Evolutionary conservation across 768 basidiomycete genomes (phyloP).

Genomic region (Suillus ampliporus): DNA sequence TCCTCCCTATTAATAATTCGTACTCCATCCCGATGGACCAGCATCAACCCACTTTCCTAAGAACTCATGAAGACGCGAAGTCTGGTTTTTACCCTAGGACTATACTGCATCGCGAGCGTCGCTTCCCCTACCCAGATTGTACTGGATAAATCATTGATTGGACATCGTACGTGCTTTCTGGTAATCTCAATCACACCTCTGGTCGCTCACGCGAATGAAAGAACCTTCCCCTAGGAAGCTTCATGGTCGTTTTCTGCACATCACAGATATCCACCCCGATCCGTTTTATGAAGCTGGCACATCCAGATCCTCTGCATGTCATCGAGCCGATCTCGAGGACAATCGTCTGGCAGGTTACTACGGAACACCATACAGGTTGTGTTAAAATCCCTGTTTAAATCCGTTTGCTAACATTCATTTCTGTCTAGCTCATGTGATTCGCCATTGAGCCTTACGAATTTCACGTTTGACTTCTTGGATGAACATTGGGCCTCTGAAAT

Average conservation of each 20-base stretch:
- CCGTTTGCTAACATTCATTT: too few species aligned
- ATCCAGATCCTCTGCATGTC: constrained; percentile 65
- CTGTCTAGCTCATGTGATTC: constrained; percentile 77
- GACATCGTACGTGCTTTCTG: neutral
- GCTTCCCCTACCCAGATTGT: constrained; percentile 49
- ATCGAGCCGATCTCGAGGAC: constrained; percentile 60
- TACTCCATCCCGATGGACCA: neutral
- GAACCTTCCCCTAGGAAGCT: constrained; percentile 47
- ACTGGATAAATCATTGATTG: constrained; percentile 30
- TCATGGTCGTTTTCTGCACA: constrained; percentile 81
- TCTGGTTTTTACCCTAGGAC: constrained; percentile 10
- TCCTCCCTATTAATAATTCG: constrained; percentile 12
- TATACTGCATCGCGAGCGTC: constrained; percentile 17
- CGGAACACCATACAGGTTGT: constrained; percentile 72
- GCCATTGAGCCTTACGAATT: constrained; percentile 75
- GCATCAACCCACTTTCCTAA: neutral
- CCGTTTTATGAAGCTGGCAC: constrained; percentile 58
- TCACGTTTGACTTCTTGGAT: constrained; percentile 79
- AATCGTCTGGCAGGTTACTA: constrained; percentile 61
- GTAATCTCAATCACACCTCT: neutral
- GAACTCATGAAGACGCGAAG: constrained; percentile 6
- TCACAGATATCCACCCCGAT: constrained; percentile 87
- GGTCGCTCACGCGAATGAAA: neutral
- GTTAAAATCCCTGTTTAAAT: constrained; percentile 29
- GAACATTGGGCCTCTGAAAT: constrained; percentile 81